Percentiles rank a stretch among this genome's conserved stretches.
Evolutionary conservation across 2,329 filamentous ascomycete genomes (phyloP).

Genomic region (Phaeosphaeria sp.): DNA sequence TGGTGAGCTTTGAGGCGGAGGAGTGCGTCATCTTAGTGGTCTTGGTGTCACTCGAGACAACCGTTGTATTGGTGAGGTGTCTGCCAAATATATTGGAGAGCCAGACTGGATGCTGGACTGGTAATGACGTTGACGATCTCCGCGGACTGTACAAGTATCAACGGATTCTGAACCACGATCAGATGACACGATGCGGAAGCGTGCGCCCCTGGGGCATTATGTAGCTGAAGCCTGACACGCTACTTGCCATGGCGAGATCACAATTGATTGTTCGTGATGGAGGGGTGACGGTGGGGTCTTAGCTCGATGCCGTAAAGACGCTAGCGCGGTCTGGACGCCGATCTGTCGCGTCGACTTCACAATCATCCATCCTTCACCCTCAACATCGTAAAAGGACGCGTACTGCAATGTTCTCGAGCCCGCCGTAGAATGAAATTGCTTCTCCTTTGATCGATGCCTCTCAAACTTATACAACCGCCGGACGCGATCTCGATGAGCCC

Average conservation of each 20-base stretch:
- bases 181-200: not conserved
- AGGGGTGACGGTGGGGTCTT: conserved; percentile 1
- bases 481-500: no score
- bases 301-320: not conserved
- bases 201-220: not conserved
- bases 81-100: not conserved
- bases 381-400: no score
- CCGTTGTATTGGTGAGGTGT: not conserved
- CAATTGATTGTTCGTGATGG: not conserved
- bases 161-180: not conserved
- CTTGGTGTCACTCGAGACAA: not conserved
- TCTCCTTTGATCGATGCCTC: no score
- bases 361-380: not conserved
- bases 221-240: not conserved
- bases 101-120: not conserved
- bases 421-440: no score
- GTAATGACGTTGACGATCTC: conserved; percentile 2
- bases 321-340: not conserved
- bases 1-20: conserved; percentile 31
- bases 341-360: not conserved
- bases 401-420: no score
- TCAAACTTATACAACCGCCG: no score
- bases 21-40: conserved; percentile 32
- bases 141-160: not conserved
- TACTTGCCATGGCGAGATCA: not conserved